Conservation (phyloP, 1,284 basidiomycete species). For the Veloporphyrellus conicus region DNA sequence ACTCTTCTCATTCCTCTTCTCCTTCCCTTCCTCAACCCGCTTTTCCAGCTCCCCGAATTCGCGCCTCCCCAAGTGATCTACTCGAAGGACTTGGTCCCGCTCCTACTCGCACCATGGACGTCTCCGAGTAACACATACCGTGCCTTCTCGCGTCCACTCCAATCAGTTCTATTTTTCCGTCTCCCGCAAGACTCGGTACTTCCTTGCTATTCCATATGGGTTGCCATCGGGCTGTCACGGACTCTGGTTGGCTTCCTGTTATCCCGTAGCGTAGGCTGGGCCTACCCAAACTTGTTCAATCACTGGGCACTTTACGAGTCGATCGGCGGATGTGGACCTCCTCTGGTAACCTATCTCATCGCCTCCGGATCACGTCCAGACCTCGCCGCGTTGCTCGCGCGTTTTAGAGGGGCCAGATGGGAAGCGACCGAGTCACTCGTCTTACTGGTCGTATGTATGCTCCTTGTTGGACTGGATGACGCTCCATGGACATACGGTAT, state of each 20-base stretch:
- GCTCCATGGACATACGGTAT: constrained; percentile 39
- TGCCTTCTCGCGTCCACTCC: constrained; percentile 21
- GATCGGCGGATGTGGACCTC: constrained; percentile 36
- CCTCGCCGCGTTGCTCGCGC: not conserved
- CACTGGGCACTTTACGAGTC: constrained; percentile 42
- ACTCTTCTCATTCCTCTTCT: constrained; percentile 16
- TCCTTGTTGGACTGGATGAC: constrained; percentile 31
- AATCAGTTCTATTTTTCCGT: constrained; percentile 16
- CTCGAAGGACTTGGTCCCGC: constrained; percentile 15
- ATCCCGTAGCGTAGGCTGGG: constrained; percentile 39
- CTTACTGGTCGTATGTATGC: constrained; percentile 11
- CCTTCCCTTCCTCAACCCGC: not conserved
- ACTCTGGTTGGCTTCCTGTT: constrained; percentile 33
- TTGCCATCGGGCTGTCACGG: constrained; percentile 29
- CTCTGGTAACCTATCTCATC: constrained; percentile 28
- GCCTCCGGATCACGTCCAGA: constrained; percentile 15
- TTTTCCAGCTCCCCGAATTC: constrained; percentile 21
- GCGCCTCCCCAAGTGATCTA: constrained; percentile 28
- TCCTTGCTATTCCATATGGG: constrained; percentile 30
- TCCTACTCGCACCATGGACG: constrained; percentile 26
- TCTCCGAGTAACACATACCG: constrained; percentile 12
- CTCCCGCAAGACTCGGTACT: constrained; percentile 10
- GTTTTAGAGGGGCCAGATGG: constrained; percentile 14
- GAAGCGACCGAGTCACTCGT: constrained; percentile 15
- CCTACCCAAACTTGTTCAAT: constrained; percentile 37